A percentile compares a stretch with the other conserved stretches of the same genome.
These are phyloP conservation scores for Conringia planisiliqua DNA, from an alignment of 345 rosid genomes.

Conservation along the genomic window DNA sequence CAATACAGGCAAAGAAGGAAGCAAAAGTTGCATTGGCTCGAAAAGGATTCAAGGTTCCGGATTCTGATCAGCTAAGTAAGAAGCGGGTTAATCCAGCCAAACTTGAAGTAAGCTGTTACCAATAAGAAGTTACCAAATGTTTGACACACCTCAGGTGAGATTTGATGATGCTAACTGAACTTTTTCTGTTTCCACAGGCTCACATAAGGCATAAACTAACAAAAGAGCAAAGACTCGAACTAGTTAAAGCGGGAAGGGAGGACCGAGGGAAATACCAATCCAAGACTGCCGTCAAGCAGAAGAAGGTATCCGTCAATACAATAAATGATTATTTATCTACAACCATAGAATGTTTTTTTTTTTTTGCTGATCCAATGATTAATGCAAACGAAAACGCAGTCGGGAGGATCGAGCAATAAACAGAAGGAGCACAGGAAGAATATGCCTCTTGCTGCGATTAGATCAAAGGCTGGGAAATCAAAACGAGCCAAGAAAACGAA, in stretches of 20 bases:
- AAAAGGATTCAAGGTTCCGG: conserved; percentile 81
- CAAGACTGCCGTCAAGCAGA: conserved; percentile 72
- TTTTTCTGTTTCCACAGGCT: conserved; percentile 42
- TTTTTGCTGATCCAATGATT: not conserved
- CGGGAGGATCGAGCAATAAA: conserved; percentile 74
- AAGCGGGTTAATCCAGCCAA: conserved; percentile 85
- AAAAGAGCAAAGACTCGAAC: conserved; percentile 76
- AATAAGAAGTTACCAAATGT: not conserved
- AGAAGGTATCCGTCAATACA: conserved; percentile 49
- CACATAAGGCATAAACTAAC: conserved; percentile 70
- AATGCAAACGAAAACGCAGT: conserved; percentile 38
- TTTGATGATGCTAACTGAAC: not conserved
- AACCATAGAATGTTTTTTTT: not conserved
- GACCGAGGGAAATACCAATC: conserved; percentile 68
- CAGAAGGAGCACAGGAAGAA: conserved; percentile 86
- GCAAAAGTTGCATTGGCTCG: conserved; percentile 58
- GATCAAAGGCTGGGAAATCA: conserved; percentile 52
- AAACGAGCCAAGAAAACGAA: conserved; percentile 53
- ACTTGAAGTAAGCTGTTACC: conserved; percentile 67
- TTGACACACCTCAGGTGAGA: not conserved
- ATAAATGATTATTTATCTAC: no score
- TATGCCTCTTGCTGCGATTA: conserved; percentile 83
- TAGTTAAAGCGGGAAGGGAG: conserved; percentile 87
- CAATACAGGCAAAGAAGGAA: conserved; percentile 64
- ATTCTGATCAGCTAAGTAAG: conserved; percentile 63